phyloP scores from a whole-genome alignment of 2,329 filamentous ascomycete species.

The Bipolaris sorokiniana region DNA sequence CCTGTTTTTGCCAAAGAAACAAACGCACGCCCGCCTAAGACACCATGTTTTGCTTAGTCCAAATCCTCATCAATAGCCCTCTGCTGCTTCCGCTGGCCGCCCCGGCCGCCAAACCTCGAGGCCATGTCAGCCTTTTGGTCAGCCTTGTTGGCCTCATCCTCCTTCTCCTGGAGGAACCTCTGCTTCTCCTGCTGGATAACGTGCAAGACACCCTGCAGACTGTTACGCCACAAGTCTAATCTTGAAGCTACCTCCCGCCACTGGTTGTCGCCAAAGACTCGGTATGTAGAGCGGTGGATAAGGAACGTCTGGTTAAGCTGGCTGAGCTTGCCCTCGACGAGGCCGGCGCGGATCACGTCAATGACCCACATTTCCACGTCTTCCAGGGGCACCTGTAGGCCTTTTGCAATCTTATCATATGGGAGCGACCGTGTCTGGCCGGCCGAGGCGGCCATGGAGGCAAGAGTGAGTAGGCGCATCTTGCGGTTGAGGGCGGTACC shows the following conservation, averaged over 20 bases:
- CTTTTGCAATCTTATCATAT: constrained; percentile 82
- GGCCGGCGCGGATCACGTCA: constrained; percentile 92
- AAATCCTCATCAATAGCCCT: constrained; percentile 46
- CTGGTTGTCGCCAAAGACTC: constrained; percentile 97
- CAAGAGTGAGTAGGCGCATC: constrained; percentile 93
- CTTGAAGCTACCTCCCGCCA: constrained; percentile 93
- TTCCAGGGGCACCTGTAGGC: constrained; percentile 78
- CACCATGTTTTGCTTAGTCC: constrained; percentile 33
- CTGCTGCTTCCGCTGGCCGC: constrained; percentile 36
- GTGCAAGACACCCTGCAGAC: constrained; percentile 76
- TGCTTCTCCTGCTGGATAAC: constrained; percentile 82
- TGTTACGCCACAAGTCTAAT: constrained; percentile 88
- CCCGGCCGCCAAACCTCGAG: constrained; percentile 33
- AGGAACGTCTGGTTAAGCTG: constrained; percentile 93
- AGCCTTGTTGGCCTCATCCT: constrained; percentile 74
- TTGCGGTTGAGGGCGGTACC: constrained; percentile 82
- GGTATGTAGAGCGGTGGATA: constrained; percentile 94
- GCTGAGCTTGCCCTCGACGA: constrained; percentile 95
- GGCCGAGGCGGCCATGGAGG: constrained; percentile 82
- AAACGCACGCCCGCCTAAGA: constrained; percentile 13
- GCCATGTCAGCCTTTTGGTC: constrained; percentile 66
- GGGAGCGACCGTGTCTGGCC: constrained; percentile 81
- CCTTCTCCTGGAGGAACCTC: constrained; percentile 76
- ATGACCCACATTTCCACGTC: constrained; percentile 99
- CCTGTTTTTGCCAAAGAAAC: constrained; percentile 24